These are phyloP conservation scores for Elaeis oleifera DNA, from an alignment of 202 grass and related monocot species.

Conservation along the genomic window DNA sequence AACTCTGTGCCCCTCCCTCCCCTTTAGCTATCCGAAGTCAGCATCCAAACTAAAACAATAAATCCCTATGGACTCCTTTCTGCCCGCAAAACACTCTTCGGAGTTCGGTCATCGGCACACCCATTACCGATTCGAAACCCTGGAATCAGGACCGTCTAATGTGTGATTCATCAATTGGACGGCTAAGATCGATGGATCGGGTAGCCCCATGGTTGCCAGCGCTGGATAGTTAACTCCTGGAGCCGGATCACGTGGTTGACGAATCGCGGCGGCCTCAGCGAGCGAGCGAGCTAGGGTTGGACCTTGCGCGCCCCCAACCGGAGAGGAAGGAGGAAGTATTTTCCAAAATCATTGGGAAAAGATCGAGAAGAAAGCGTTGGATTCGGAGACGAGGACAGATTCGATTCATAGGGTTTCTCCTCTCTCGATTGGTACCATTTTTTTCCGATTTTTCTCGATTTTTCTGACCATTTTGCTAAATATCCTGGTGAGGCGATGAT, in stretches of 20 bases:
- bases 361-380: not conserved
- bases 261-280: not conserved
- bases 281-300: conserved; percentile 7
- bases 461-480: not conserved
- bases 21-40: too few species aligned
- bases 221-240: conserved; percentile 5
- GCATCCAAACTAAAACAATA: too few species aligned
- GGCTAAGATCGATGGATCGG: too few species aligned
- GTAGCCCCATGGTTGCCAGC: not conserved
- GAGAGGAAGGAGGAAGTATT: not conserved
- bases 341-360: not conserved
- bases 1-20: too few species aligned
- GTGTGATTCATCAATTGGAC: too few species aligned
- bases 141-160: too few species aligned
- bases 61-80: too few species aligned
- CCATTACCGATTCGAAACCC: too few species aligned
- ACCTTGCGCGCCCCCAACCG: not conserved
- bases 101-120: too few species aligned
- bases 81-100: too few species aligned
- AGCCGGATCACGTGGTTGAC: conserved; percentile 6
- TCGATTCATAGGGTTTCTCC: too few species aligned
- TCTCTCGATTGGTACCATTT: not conserved
- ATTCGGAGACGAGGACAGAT: not conserved
- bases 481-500: too few species aligned
- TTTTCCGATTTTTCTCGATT: not conserved